Conservation (phyloP, 2,329 filamentous ascomycete genomes). For the Diaporthe sp. region DNA sequence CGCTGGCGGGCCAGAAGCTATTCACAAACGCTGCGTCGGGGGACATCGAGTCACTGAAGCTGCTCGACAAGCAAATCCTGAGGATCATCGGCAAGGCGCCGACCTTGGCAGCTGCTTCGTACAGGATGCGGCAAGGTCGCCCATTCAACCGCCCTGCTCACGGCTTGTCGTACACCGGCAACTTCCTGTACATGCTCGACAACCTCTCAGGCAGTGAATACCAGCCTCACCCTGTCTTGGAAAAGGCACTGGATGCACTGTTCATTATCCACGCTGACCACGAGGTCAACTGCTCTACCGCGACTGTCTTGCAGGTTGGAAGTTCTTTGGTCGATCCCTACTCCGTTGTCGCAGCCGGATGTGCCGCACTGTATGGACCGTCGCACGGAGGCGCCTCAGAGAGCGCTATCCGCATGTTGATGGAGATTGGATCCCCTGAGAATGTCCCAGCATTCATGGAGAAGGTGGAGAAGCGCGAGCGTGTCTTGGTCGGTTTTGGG, state of each 20-base stretch:
- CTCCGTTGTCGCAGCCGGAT: constrained; percentile 64
- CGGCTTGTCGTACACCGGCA: constrained; percentile 65
- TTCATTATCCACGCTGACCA: constrained; percentile 71
- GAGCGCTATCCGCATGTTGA: constrained; percentile 66
- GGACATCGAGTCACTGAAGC: constrained; percentile 54
- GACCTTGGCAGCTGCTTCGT: constrained; percentile 62
- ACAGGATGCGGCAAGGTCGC: constrained; percentile 65
- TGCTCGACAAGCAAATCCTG: constrained; percentile 65
- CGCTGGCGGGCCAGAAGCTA: constrained; percentile 62
- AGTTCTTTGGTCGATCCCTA: constrained; percentile 68
- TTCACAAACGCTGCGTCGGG: constrained; percentile 60
- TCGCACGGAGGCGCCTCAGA: constrained; percentile 72
- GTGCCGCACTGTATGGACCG: constrained; percentile 67
- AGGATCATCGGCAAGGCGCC: constrained; percentile 65
- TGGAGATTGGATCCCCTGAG: constrained; percentile 62
- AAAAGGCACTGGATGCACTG: constrained; percentile 64
- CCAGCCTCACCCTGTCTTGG: constrained; percentile 62
- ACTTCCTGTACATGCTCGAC: constrained; percentile 67
- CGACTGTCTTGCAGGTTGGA: constrained; percentile 67
- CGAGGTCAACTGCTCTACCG: constrained; percentile 69
- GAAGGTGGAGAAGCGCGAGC: constrained; percentile 62
- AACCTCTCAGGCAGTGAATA: constrained; percentile 61
- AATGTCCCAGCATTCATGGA: constrained; percentile 64
- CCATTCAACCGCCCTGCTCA: constrained; percentile 63
- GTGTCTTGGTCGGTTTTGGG: constrained; percentile 67